phyloP scores from a whole-genome alignment of 2,329 filamentous ascomycete species.

The Mycosphaerella arachidis region DNA sequence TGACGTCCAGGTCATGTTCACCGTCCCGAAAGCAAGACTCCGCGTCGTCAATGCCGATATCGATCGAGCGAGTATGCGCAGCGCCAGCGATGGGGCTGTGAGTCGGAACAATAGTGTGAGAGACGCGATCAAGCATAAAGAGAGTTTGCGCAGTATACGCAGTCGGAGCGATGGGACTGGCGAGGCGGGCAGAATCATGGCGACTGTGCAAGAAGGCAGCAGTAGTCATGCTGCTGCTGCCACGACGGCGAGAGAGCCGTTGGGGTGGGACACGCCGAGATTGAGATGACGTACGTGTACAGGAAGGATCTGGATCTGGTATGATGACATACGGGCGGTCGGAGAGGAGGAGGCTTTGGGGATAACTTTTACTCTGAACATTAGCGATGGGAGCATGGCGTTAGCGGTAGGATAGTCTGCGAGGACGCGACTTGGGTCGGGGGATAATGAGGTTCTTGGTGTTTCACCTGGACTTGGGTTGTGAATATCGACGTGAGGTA shows the following conservation, averaged over 20 bases:
- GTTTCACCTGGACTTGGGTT: neutral
- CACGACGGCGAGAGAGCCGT: neutral
- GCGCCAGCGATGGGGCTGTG: conserved; percentile 30
- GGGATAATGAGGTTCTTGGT: neutral
- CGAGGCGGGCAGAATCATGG: neutral
- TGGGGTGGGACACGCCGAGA: neutral
- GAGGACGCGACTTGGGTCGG: neutral
- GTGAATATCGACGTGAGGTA: neutral
- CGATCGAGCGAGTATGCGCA: conserved; percentile 36
- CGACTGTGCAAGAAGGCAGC: neutral
- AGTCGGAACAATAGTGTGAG: conserved; percentile 18
- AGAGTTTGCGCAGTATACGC: conserved; percentile 13
- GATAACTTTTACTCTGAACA: neutral
- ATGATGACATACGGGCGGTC: too few relatives aligned
- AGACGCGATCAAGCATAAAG: conserved; percentile 11
- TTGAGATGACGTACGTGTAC: neutral
- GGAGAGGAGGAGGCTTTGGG: neutral
- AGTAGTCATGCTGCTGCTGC: neutral
- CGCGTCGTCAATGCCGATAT: conserved; percentile 81
- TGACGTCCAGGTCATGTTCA: conserved; percentile 70
- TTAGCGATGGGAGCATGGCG: conserved; percentile 7
- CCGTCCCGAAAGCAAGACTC: conserved; percentile 78
- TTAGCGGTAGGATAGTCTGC: neutral
- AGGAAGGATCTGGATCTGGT: neutral
- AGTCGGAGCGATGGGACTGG: conserved; percentile 14